Conservation (phyloP, 1,284 basidiomycete genomes). For the Irpex sp. region DNA sequence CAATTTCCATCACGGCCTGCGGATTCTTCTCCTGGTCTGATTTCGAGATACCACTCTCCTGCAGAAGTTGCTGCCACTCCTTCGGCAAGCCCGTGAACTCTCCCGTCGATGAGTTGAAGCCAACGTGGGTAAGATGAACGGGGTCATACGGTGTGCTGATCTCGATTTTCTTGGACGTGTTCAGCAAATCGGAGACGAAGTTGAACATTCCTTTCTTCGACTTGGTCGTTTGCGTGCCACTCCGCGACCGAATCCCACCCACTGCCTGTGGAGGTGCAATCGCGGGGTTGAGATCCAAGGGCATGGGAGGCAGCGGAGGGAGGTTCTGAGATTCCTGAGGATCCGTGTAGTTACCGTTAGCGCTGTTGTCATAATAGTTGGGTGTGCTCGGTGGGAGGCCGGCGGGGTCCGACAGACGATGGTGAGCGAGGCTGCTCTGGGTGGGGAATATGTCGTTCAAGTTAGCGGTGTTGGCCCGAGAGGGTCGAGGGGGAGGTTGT, state of each 20-base stretch:
- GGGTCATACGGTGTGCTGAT: conserved; percentile 99
- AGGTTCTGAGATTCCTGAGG: conserved; percentile 23
- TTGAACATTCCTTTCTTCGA: conserved; percentile 74
- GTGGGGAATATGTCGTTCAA: conserved; percentile 66
- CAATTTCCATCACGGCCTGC: conserved; percentile 97
- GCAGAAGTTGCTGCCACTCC: conserved; percentile 98
- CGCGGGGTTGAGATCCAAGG: conserved; percentile 23
- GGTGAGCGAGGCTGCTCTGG: conserved; percentile 31
- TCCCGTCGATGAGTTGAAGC: conserved; percentile 98
- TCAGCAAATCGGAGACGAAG: conserved; percentile 79
- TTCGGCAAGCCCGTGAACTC: conserved; percentile 98
- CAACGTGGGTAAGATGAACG: conserved; percentile 99
- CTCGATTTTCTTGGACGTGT: conserved; percentile 71
- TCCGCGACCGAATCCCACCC: conserved; percentile 52
- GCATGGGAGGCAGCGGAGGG: conserved; percentile 34
- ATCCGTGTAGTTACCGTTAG: conserved; percentile 15
- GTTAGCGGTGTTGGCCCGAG: conserved; percentile 76
- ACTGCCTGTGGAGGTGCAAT: conserved; percentile 23
- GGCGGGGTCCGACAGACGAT: conserved; percentile 52
- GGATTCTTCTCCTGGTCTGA: conserved; percentile 97
- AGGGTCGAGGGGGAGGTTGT: conserved; percentile 69
- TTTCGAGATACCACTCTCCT: conserved; percentile 94
- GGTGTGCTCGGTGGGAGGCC: conserved; percentile 30
- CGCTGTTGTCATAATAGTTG: conserved; percentile 16
- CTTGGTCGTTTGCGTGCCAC: conserved; percentile 58